Conservation (phyloP, 2,329 filamentous ascomycete genomes). For the Colletotrichum tofieldiae region DNA sequence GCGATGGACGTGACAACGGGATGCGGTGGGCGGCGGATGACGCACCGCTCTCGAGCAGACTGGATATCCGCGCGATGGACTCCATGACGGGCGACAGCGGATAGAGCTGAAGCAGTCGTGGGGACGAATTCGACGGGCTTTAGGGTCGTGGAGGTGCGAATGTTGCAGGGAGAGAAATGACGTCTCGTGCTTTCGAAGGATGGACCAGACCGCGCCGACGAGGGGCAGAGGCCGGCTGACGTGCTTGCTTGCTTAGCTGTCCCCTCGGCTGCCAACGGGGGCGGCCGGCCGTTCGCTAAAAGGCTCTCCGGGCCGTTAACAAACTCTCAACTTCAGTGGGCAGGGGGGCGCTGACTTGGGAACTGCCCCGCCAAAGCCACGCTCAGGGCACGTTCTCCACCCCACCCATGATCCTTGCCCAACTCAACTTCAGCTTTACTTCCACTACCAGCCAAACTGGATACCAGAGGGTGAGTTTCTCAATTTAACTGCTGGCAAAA, state of each 20-base stretch:
- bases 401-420: background rate
- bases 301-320: conserved; percentile 2
- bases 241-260: conserved; percentile 15
- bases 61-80: conserved; percentile 94
- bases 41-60: conserved; percentile 93
- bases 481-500: no score
- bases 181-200: conserved; percentile 43
- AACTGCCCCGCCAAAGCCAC: background rate
- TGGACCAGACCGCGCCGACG: conserved; percentile 1
- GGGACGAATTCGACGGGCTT: background rate
- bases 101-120: conserved; percentile 7
- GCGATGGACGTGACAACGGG: conserved; percentile 39
- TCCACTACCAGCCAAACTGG: no score
- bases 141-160: background rate
- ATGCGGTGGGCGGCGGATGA: conserved; percentile 17
- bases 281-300: background rate
- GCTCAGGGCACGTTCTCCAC: background rate
- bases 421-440: background rate
- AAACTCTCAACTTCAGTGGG: background rate
- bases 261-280: conserved; percentile 1
- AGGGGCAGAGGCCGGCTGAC: conserved; percentile 24
- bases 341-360: background rate
- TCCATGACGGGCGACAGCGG: conserved; percentile 75
- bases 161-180: conserved; percentile 43
- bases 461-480: no score